Percentiles rank a stretch among this genome's conserved stretches.
These are phyloP conservation scores for Boletus insuetus DNA, from an alignment of 768 basidiomycete species.

Conservation along the genomic window DNA sequence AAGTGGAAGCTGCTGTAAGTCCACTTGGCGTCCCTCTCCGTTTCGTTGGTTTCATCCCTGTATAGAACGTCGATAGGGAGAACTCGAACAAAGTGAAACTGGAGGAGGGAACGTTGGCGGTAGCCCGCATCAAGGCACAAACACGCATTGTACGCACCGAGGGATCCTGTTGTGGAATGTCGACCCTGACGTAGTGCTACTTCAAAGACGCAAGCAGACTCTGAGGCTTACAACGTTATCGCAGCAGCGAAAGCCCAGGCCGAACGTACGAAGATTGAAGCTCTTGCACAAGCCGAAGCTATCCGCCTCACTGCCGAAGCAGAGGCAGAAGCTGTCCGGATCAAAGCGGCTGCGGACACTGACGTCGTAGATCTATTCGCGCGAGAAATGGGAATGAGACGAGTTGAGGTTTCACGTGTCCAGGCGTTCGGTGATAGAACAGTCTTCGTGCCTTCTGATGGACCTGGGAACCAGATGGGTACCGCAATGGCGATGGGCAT, in stretches of 20 bases:
- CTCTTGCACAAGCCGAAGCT: slow-evolving; percentile 75
- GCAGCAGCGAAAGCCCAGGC: slow-evolving; percentile 75
- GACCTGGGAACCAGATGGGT: slow-evolving; percentile 55
- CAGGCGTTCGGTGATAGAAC: slow-evolving; percentile 67
- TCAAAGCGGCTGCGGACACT: slow-evolving; percentile 62
- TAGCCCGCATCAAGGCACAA: slow-evolving; percentile 75
- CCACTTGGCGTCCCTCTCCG: neutral
- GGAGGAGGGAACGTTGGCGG: slow-evolving; percentile 74
- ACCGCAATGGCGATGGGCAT: slow-evolving; percentile 64
- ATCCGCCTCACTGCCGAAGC: slow-evolving; percentile 74
- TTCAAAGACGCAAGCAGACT: slow-evolving; percentile 62
- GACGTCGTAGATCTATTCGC: slow-evolving; percentile 64
- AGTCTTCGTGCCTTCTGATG: slow-evolving; percentile 67
- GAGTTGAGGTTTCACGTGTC: slow-evolving; percentile 62
- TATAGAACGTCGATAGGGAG: slow-evolving; percentile 78
- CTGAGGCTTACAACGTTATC: slow-evolving; percentile 71
- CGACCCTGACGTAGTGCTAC: slow-evolving; percentile 6
- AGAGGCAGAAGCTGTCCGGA: slow-evolving; percentile 64
- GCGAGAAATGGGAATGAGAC: slow-evolving; percentile 69
- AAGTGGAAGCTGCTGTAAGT: slow-evolving; percentile 79
- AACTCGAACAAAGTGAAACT: slow-evolving; percentile 87
- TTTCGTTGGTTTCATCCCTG: neutral
- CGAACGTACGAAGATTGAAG: slow-evolving; percentile 61
- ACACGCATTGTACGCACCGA: slow-evolving; percentile 42
- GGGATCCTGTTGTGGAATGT: neutral